Conservation (phyloP, 306 rosid species). For the Prunus armeniaca region DNA sequence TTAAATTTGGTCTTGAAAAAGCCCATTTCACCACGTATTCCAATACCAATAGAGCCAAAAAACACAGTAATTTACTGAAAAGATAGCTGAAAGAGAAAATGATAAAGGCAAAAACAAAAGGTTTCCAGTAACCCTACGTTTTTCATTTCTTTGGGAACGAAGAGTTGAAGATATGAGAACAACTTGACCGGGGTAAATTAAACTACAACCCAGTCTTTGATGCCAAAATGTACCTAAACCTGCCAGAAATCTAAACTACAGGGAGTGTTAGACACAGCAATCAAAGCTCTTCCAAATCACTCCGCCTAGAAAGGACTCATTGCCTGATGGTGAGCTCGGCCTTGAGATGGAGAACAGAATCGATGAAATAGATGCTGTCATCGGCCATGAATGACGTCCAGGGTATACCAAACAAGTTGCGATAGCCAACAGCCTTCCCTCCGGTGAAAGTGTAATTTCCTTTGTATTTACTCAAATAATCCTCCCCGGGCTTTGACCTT, state of each 20-base stretch:
- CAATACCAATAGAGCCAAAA: not conserved
- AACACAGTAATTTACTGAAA: not conserved
- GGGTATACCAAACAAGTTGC: constrained; percentile 31
- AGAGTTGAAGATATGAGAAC: not conserved
- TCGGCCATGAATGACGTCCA: constrained; percentile 44
- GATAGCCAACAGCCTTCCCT: constrained; percentile 45
- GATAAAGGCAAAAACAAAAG: not conserved
- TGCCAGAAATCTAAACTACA: constrained; percentile 5
- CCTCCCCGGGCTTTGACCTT: constrained; percentile 37
- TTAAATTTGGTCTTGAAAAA: too few relatives aligned
- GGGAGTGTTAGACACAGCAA: not conserved
- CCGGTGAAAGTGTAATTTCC: constrained; percentile 46
- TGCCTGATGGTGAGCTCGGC: constrained; percentile 44
- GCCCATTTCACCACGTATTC: too few relatives aligned
- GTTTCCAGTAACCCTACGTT: not conserved
- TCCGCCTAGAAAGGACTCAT: constrained; percentile 11
- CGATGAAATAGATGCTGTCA: constrained; percentile 38
- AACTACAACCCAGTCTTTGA: not conserved
- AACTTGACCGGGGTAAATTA: not conserved
- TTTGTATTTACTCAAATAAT: constrained; percentile 23
- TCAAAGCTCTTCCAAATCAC: not conserved
- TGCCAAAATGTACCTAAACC: constrained; percentile 11
- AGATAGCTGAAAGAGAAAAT: not conserved
- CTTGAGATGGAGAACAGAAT: constrained; percentile 39
- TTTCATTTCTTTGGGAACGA: constrained; percentile 2